Percentiles rank a stretch among this genome's conserved stretches.
Conservation (phyloP, 192 early-diverging fungal genomes). For the Coemansia sp. region DNA sequence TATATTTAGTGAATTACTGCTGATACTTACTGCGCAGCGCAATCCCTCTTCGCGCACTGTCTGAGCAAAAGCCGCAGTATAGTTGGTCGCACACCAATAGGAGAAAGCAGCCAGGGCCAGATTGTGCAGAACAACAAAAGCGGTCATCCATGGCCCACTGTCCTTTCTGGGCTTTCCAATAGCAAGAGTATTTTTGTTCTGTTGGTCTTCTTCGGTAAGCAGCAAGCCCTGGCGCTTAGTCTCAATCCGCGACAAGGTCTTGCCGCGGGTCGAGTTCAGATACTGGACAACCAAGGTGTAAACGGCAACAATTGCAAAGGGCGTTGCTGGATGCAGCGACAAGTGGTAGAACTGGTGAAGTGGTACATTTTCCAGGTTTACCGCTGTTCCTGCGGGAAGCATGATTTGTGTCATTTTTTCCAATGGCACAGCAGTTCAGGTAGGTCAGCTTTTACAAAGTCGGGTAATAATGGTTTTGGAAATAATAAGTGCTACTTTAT, state of each 20-base stretch:
- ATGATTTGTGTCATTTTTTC: constrained; percentile 41
- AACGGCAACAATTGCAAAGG: constrained; percentile 59
- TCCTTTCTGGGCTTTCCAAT: constrained; percentile 17
- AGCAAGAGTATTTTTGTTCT: neutral
- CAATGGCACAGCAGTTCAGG: neutral
- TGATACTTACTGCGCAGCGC: constrained; percentile 61
- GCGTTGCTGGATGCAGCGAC: constrained; percentile 66
- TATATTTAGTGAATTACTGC: constrained; percentile 1
- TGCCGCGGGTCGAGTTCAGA: constrained; percentile 33
- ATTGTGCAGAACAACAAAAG: constrained; percentile 79
- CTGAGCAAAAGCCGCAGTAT: constrained; percentile 58
- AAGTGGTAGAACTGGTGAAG: constrained; percentile 71
- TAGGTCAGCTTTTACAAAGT: neutral
- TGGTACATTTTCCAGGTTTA: constrained; percentile 60
- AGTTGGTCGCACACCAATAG: constrained; percentile 68
- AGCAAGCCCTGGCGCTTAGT: constrained; percentile 36
- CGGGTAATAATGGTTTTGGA: neutral
- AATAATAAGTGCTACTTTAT: neutral
- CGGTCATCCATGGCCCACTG: constrained; percentile 64
- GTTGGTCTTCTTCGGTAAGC: constrained; percentile 11
- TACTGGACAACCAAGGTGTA: constrained; percentile 55
- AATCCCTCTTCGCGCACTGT: constrained; percentile 58
- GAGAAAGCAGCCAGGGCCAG: constrained; percentile 67
- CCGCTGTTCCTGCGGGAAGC: constrained; percentile 46
- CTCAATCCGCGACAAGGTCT: constrained; percentile 34